Percentiles rank a stretch among this genome's conserved stretches.
Conservation (phyloP, 2,329 filamentous ascomycete genomes). For the Aspergillus candidus region DNA sequence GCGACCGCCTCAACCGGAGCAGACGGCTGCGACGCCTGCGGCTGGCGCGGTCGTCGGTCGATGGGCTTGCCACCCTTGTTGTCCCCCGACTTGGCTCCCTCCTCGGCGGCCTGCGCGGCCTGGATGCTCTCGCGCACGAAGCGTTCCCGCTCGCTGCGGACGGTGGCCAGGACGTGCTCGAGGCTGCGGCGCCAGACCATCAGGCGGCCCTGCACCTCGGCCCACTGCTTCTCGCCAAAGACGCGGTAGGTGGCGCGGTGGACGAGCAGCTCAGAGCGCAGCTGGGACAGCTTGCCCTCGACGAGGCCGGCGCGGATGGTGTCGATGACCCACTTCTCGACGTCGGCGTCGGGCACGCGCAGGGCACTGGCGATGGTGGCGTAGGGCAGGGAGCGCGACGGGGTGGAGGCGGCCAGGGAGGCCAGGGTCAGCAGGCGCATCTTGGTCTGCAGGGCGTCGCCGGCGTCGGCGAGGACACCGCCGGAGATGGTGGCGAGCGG, state of each 20-base stretch:
- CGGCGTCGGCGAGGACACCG: constrained; percentile 70
- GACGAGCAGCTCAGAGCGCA: constrained; percentile 87
- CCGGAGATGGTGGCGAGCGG: constrained; percentile 60
- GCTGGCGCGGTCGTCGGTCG: constrained; percentile 28
- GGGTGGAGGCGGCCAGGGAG: constrained; percentile 75
- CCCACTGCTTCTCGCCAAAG: constrained; percentile 97
- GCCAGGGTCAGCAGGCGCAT: constrained; percentile 93
- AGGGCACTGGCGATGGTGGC: constrained; percentile 75
- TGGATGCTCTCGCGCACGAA: constrained; percentile 62
- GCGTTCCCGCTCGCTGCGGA: constrained; percentile 74
- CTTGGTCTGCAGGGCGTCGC: constrained; percentile 81
- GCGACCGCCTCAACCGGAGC: constrained; percentile 29
- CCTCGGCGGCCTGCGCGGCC: constrained; percentile 42
- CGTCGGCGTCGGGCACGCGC: constrained; percentile 73
- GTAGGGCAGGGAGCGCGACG: constrained; percentile 84
- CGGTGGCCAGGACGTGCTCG: constrained; percentile 67
- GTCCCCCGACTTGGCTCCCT: constrained; percentile 22
- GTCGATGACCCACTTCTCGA: constrained; percentile 98
- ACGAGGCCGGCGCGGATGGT: constrained; percentile 93
- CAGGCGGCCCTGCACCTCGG: constrained; percentile 81
- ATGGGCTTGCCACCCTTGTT: constrained; percentile 24
- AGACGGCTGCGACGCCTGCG: constrained; percentile 28
- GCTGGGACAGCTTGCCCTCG: constrained; percentile 91
- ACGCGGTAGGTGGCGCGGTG: constrained; percentile 95
- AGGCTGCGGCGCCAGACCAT: constrained; percentile 87